Conservation (phyloP, 2,329 filamentous ascomycete species). For the Botrytis medusae region DNA sequence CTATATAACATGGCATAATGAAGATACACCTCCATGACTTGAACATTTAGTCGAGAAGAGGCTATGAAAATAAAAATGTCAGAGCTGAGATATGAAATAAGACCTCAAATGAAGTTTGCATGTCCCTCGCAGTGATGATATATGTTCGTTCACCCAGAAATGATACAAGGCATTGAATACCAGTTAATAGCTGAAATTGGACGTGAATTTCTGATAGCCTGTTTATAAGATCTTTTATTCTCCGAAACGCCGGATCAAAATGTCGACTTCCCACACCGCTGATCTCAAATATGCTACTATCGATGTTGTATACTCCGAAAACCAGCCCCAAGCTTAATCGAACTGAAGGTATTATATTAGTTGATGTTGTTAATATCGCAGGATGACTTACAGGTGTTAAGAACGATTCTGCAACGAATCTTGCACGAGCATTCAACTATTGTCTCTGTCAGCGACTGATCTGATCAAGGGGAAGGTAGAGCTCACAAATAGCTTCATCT, state of each 20-base stretch:
- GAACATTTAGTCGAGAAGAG: not conserved
- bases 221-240: conserved; percentile 24
- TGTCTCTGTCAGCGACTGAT: conserved; percentile 37
- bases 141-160: conserved; percentile 1
- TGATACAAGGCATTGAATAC: not conserved
- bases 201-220: not conserved
- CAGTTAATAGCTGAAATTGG: not conserved
- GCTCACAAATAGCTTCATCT: conserved; percentile 99
- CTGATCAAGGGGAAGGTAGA: not conserved
- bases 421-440: conserved; percentile 90
- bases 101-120: not conserved
- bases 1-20: not conserved
- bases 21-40: not conserved
- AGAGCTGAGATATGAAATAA: not conserved
- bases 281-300: conserved; percentile 19
- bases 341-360: conserved; percentile 27
- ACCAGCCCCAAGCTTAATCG: conserved; percentile 30
- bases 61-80: too few relatives aligned
- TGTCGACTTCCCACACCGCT: conserved; percentile 19
- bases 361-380: not conserved
- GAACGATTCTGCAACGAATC: conserved; percentile 98
- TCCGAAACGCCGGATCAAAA: conserved; percentile 25
- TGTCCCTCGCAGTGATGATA: not conserved
- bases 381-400: conserved; percentile 72
- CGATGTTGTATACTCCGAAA: conserved; percentile 13